phyloP scores from a whole-genome alignment of 805 yeast species.

The Yamadazyma olivae region DNA sequence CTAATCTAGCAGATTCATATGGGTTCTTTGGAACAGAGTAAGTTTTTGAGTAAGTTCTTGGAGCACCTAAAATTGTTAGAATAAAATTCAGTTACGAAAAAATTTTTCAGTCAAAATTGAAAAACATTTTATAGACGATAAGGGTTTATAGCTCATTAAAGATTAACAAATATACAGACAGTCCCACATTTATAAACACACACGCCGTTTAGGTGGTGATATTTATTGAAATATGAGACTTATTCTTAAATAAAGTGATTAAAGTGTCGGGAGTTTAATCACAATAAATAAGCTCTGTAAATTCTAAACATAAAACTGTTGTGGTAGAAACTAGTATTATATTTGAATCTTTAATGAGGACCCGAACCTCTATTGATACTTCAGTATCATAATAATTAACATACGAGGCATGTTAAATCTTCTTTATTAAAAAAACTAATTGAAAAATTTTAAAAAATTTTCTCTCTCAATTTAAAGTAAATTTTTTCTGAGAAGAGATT shows the following conservation, averaged over 20 bases:
- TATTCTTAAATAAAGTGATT: conserved; percentile 41
- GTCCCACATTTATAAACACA: neutral
- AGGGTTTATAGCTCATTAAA: neutral
- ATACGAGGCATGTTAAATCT: conserved; percentile 61
- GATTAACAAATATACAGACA: neutral
- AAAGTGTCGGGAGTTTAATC: conserved; percentile 90
- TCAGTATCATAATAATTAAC: conserved; percentile 22
- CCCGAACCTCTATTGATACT: conserved; percentile 60
- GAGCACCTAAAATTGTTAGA: conserved; percentile 65
- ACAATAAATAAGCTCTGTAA: conserved; percentile 29
- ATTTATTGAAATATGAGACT: conserved; percentile 15
- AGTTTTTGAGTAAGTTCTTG: conserved; percentile 99
- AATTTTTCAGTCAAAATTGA: no score
- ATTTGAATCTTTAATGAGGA: conserved; percentile 45
- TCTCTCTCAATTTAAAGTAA: neutral
- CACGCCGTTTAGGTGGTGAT: no score
- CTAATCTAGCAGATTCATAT: conserved; percentile 99
- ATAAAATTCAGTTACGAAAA: neutral
- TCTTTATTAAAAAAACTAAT: no score
- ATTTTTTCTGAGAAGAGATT: no score
- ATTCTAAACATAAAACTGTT: neutral
- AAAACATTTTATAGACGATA: neutral
- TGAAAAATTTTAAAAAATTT: neutral
- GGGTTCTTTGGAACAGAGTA: conserved; percentile 99
- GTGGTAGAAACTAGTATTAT: neutral